Conservation (phyloP, 805 yeast genomes). For the Priceomyces haplophilus region DNA sequence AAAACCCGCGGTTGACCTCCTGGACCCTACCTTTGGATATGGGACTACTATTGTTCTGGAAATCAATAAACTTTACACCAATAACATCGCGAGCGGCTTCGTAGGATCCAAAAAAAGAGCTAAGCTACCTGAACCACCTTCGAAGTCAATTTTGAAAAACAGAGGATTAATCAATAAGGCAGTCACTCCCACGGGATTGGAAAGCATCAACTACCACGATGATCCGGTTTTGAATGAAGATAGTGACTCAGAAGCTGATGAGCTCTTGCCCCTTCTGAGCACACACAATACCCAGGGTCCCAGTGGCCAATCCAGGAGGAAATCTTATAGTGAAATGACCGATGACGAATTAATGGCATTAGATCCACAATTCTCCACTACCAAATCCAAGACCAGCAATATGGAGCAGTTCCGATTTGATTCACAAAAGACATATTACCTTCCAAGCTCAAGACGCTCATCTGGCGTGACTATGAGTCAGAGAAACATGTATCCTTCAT, state of each 20-base stretch:
- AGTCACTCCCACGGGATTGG: conserved; percentile 3
- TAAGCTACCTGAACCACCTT: conserved; percentile 29
- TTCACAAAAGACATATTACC: conserved; percentile 30
- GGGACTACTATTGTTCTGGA: conserved; percentile 18
- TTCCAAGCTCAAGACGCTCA: conserved; percentile 13
- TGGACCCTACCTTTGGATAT: conserved; percentile 20
- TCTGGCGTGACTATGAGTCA: conserved; percentile 11
- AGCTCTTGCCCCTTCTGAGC: neutral
- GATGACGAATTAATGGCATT: conserved; percentile 52
- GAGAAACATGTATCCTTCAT: conserved; percentile 22
- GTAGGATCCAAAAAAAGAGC: conserved; percentile 9
- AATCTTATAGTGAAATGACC: conserved; percentile 50
- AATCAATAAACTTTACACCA: conserved; percentile 13
- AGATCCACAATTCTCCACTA: conserved; percentile 47
- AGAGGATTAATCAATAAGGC: conserved; percentile 25
- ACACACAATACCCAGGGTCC: neutral
- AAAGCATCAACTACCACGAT: conserved; percentile 17
- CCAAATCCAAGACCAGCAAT: conserved; percentile 36
- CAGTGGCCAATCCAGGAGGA: conserved; percentile 27
- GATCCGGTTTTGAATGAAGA: conserved; percentile 10
- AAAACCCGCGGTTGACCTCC: conserved; percentile 1
- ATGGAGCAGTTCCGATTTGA: conserved; percentile 46
- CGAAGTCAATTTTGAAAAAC: conserved; percentile 40
- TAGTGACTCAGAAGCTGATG: conserved; percentile 3
- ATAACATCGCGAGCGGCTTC: neutral